Evolutionary conservation across 495 filamentous ascomycete species (phyloP), one percentile per base, ranked within the genome.

Genomic region (Penicillium desertorum): DNA sequence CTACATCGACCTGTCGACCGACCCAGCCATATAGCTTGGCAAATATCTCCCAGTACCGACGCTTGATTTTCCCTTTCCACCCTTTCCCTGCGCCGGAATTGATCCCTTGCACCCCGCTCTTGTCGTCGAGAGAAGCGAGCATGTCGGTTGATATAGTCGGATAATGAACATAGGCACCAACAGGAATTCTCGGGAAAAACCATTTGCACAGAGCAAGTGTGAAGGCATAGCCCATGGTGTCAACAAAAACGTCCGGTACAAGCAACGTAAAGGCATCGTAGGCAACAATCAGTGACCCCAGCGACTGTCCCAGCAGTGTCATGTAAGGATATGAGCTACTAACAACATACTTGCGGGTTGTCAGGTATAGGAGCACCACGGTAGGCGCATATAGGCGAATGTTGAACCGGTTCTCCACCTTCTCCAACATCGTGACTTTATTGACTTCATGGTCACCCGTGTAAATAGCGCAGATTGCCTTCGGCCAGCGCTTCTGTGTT

Each of bases 171-270:
- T 98, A 98, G 14, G 94, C 94, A 34, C 81, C 90, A 2, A 90
- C 95, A 4, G 95, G 92, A 19, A 97, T 84, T 14, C 74, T 68
- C 1, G 81, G 87, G 73, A 98, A 97, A 20, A 97, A 80, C 45
- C 86, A 81, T 65, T 93, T 95, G 73, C 81, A 86, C 12, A 96
- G 75, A 5, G 88, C 90, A 11, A 96, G 79, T 2, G 89, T 81
- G 70, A 98, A 98, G 20, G 93, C 90, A 70, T 98, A 98, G 61
- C 94, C 94, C 92, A 98, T 96, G 6, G 94, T 98, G 67, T 98
- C 94, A 63, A 98, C 80, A 62, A 96, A 96, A 50, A 98, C 82
- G 67, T 98, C 95, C 0, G 94, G 95, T 1, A 91, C 89, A 3
- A 98, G 79, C 11, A 96, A 85, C 36, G 82, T 87, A 71, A 98